phyloP scores from a whole-genome alignment of 108 stramenopile genomes.

The Epithemia pelagica region DNA sequence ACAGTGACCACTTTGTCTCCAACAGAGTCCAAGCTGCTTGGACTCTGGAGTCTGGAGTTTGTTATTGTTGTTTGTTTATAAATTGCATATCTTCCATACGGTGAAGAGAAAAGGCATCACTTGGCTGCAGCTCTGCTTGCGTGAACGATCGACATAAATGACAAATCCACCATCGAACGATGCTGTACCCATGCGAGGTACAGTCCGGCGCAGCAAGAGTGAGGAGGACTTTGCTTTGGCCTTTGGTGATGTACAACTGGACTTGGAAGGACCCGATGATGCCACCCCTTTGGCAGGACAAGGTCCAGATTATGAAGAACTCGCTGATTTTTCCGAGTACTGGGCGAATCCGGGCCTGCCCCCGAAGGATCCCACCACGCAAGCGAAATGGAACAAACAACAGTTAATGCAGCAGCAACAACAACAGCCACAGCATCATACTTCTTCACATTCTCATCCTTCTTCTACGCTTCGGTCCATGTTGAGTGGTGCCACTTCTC shows the following conservation, averaged over 20 bases:
- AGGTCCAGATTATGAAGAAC: not conserved
- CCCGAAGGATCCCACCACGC: not conserved
- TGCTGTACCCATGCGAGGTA: too few species aligned
- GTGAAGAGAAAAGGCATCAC: too few species aligned
- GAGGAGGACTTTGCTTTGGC: not conserved
- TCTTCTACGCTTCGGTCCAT: not conserved
- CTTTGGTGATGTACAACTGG: not conserved
- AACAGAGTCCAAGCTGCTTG: too few species aligned
- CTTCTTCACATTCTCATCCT: not conserved
- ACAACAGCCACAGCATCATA: slow-evolving; percentile 1
- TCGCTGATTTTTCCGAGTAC: not conserved
- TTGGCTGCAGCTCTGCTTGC: too few species aligned
- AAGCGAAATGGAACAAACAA: not conserved
- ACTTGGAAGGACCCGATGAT: not conserved
- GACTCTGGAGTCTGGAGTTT: too few species aligned
- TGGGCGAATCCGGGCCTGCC: not conserved
- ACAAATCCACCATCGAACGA: too few species aligned
- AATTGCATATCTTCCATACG: too few species aligned
- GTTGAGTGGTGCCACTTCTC: not conserved
- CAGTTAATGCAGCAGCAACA: not conserved
- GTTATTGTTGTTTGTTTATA: too few species aligned
- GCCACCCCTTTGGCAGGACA: not conserved
- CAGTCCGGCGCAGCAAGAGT: not conserved
- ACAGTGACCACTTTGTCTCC: too few species aligned
- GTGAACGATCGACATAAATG: too few species aligned